phyloP scores from a whole-genome alignment of 495 filamentous ascomycete genomes.

The Neurospora sp. region DNA sequence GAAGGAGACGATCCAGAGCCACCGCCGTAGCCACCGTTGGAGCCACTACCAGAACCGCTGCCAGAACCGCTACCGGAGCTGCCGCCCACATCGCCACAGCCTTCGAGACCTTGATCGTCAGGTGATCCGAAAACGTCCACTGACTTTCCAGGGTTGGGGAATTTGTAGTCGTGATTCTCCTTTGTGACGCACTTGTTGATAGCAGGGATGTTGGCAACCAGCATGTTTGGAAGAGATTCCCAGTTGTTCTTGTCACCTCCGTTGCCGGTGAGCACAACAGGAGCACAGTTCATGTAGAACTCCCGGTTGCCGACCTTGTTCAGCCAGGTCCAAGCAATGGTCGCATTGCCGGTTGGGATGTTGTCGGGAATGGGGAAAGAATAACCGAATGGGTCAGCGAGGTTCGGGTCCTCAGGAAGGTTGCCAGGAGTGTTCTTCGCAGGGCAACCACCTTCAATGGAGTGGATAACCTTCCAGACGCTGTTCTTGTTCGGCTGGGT shows the following conservation, averaged over 20 bases:
- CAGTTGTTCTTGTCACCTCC: conserved; percentile 40
- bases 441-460: conserved; percentile 74
- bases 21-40: not conserved
- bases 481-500: conserved; percentile 43
- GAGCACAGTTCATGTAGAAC: conserved; percentile 93
- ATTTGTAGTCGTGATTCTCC: conserved; percentile 35
- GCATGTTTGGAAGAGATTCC: conserved; percentile 63
- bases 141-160: conserved; percentile 47
- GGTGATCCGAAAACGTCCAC: conserved; percentile 11
- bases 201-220: conserved; percentile 57
- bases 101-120: too few relatives aligned
- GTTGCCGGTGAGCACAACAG: conserved; percentile 51
- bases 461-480: conserved; percentile 70
- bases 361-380: conserved; percentile 47
- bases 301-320: conserved; percentile 84
- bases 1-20: not conserved
- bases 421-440: conserved; percentile 36
- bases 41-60: not conserved
- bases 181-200: conserved; percentile 39
- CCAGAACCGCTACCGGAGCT: not conserved
- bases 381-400: conserved; percentile 30
- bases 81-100: too few relatives aligned
- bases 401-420: conserved; percentile 18
- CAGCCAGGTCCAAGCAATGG: conserved; percentile 82
- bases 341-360: conserved; percentile 50